Percentiles rank a stretch among this genome's conserved stretches.
phyloP scores from a whole-genome alignment of 208 protist species.

The Porcisia deanei region DNA sequence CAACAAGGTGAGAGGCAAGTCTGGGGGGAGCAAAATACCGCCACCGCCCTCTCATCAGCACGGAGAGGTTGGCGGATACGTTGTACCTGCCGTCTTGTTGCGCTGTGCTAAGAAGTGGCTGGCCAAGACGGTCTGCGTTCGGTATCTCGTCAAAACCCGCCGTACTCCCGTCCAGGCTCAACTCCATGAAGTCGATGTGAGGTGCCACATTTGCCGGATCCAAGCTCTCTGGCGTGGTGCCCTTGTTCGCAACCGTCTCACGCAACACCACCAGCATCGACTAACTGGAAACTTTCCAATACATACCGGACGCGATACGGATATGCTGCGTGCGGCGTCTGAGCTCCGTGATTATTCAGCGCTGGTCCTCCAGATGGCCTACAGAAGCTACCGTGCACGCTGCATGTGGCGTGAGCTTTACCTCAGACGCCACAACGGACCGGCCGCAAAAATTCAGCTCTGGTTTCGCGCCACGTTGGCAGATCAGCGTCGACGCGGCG shows the following conservation, averaged over 20 bases:
- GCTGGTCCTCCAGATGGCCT: conserved; percentile 58
- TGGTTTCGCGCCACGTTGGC: conserved; percentile 49
- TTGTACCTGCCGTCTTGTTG: conserved; percentile 32
- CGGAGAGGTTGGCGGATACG: conserved; percentile 11
- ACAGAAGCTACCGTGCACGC: conserved; percentile 39
- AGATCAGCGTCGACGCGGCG: conserved; percentile 40
- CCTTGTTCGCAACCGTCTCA: background rate
- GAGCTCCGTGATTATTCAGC: conserved; percentile 63
- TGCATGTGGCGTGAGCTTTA: conserved; percentile 3
- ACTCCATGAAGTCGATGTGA: conserved; percentile 32
- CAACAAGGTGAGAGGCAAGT: background rate
- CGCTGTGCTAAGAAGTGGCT: conserved; percentile 53
- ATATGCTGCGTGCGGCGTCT: conserved; percentile 12
- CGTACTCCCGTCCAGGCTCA: conserved; percentile 2
- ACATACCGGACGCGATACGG: background rate
- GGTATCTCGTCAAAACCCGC: conserved; percentile 33
- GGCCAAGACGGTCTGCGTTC: conserved; percentile 40
- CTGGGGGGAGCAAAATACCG: background rate
- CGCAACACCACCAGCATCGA: background rate
- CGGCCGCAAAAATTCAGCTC: conserved; percentile 42
- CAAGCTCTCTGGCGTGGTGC: conserved; percentile 47
- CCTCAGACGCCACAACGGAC: conserved; percentile 20
- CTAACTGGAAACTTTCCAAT: background rate
- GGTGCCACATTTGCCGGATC: conserved; percentile 19
- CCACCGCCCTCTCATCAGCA: conserved; percentile 13